Evolutionary conservation across 2,329 filamentous ascomycete species (phyloP).

Genomic region (Pyrenophora graminea): DNA sequence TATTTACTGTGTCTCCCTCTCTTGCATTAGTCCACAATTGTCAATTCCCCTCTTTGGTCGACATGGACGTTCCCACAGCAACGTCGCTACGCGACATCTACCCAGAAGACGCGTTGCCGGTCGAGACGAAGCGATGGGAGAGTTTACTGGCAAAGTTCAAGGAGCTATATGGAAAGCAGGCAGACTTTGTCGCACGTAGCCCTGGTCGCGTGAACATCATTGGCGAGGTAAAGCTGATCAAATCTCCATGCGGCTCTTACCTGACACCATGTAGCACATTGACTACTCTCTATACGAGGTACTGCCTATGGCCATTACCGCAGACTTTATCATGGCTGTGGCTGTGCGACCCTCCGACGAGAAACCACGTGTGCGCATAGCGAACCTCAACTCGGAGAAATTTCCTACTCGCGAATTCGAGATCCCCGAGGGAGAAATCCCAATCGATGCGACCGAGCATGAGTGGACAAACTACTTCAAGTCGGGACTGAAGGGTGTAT

Average conservation of each 20-base stretch:
- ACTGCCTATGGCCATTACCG: conserved; percentile 91
- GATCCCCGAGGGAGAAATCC: conserved; percentile 62
- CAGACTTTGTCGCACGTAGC: conserved; percentile 84
- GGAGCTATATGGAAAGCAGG: conserved; percentile 67
- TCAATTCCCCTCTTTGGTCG: neutral
- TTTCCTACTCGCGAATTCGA: conserved; percentile 78
- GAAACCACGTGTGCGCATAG: conserved; percentile 69
- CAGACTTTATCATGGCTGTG: conserved; percentile 88
- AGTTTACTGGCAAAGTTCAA: conserved; percentile 72
- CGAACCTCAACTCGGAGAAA: conserved; percentile 75
- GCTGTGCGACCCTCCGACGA: conserved; percentile 59
- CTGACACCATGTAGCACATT: conserved; percentile 67
- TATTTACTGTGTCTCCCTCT: conserved; percentile 7
- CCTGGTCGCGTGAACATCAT: conserved; percentile 98
- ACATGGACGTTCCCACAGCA: conserved; percentile 70
- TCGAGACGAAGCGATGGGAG: conserved; percentile 76
- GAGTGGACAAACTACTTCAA: conserved; percentile 99
- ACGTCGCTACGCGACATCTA: conserved; percentile 81
- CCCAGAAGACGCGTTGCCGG: conserved; percentile 68
- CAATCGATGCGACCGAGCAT: conserved; percentile 79
- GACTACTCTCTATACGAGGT: conserved; percentile 98
- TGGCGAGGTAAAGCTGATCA: conserved; percentile 64
- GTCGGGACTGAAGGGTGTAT: conserved; percentile 80
- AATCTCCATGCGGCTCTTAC: neutral
- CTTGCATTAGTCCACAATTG: neutral